Base-by-base conservation (phyloP, 345 rosid species). In the Eucalyptus erythrocorys region DNA sequence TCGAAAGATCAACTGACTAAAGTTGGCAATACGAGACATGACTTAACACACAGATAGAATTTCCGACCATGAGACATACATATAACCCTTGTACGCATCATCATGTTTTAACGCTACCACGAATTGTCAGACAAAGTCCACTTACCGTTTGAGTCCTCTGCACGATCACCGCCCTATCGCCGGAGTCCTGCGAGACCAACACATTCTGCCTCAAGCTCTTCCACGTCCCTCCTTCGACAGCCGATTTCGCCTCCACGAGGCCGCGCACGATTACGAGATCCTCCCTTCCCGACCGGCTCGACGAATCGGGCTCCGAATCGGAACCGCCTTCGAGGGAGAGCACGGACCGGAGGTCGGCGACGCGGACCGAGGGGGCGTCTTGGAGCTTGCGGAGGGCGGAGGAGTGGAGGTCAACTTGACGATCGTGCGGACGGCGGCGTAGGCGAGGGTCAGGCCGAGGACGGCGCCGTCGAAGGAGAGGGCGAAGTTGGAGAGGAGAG, bases 381-480 rank as follows among this genome's bases (percentile, higher is more conserved):
- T 51, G 57, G 26, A 51, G 57, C 57, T 51, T 51, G 57, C 57
- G 57, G 26, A 51, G 57, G 0, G 57, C 57, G 26, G 57, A 51
- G 26, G 57, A 51, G 57, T 51, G 57, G 57, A 51, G 57, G 57
- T 51, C 57, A 51, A 51, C 57, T 51, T 51, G 57, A 51, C 26
- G 26, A 51, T 51, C 57, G 57, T 51, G 10, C 57, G 57, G 57
- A 51, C 57, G 57, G 57, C 57, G 57, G 92, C 90, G 88, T 92
- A 93, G 4, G 99, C 97, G 3, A 98, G 92, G 89, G 96, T 94
- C 5, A 91, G 92, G 14, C 99, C 99, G 82, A 98, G 92, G 68
- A 96, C 88, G 37, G 99, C 99, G 55, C 99, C 99, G 92, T 97
- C 99, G 88, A 94, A 94, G 80, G 99, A 97, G 49, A 96, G 88